Conservation (phyloP, 2,329 filamentous ascomycete species). For the Fusarium miscanthi region DNA sequence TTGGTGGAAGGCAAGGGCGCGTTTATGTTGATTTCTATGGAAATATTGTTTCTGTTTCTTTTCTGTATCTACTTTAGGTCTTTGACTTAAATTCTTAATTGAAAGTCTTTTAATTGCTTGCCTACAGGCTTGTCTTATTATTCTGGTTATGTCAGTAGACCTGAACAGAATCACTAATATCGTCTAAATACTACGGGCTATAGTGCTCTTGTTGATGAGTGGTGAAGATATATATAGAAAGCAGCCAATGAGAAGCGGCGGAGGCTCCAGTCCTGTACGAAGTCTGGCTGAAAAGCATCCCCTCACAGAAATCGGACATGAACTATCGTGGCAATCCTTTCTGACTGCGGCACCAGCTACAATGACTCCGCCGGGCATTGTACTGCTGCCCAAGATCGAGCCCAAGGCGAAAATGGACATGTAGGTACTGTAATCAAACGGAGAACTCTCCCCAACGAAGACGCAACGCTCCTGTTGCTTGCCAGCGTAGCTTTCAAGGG, state of each 20-base stretch:
- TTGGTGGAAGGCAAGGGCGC: too few species aligned
- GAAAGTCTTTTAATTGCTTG: too few species aligned
- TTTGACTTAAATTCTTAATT: too few species aligned
- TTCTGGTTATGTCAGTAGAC: too few species aligned
- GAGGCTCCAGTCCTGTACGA: background rate
- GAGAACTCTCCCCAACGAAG: background rate
- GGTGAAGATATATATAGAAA: background rate
- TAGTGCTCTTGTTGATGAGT: too few species aligned
- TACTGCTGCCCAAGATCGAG: background rate
- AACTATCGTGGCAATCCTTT: background rate
- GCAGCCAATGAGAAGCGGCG: background rate
- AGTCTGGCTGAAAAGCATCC: background rate
- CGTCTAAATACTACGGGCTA: too few species aligned
- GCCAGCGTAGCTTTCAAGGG: background rate
- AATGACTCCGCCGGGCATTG: background rate
- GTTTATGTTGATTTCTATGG: too few species aligned
- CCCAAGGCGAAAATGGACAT: accelerated
- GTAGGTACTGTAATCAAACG: too few species aligned
- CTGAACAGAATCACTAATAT: too few species aligned
- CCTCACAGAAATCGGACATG: background rate
- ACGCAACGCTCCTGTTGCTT: background rate
- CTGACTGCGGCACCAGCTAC: background rate
- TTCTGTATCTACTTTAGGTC: too few species aligned
- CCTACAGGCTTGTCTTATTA: too few species aligned
- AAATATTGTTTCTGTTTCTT: too few species aligned